phyloP scores from a whole-genome alignment of 306 rosid genomes.

The Sindora glabra region DNA sequence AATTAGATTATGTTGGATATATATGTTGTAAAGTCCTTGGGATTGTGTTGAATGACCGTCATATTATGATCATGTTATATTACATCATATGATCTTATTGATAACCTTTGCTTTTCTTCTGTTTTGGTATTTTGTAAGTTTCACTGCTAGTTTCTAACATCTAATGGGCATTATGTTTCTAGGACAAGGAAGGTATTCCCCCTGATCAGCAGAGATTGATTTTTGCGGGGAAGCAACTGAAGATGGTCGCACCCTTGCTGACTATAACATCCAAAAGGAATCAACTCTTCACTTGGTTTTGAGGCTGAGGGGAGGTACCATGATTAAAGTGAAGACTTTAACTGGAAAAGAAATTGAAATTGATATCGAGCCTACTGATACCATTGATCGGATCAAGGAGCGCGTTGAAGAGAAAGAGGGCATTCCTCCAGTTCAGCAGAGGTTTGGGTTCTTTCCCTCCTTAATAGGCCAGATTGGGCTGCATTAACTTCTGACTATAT shows the following conservation, averaged over 20 bases:
- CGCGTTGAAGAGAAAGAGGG: conserved; percentile 70
- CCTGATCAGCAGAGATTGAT: conserved; percentile 59
- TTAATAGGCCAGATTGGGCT: not conserved
- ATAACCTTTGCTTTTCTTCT: too few relatives aligned
- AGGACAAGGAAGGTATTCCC: conserved; percentile 68
- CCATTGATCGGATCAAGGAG: conserved; percentile 57
- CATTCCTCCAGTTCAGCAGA: conserved; percentile 62
- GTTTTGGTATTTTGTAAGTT: not conserved
- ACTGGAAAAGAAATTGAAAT: conserved; percentile 66
- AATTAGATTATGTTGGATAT: too few relatives aligned
- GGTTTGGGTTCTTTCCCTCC: conserved; percentile 20
- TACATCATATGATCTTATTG: too few relatives aligned
- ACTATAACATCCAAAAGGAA: conserved; percentile 57
- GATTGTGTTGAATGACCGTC: too few relatives aligned
- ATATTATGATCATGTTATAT: too few relatives aligned
- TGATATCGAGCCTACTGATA: conserved; percentile 57
- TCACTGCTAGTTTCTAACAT: not conserved
- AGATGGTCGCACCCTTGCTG: conserved; percentile 61
- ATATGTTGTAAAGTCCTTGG: too few relatives aligned
- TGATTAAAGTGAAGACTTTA: conserved; percentile 63
- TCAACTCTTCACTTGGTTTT: conserved; percentile 53
- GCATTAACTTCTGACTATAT: not conserved
- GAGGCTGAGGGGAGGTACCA: conserved; percentile 62
- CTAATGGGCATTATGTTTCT: not conserved
- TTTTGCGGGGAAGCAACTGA: conserved; percentile 62